Conservation (phyloP, 305 asterid genomes). For the Rubia tinctorum region DNA sequence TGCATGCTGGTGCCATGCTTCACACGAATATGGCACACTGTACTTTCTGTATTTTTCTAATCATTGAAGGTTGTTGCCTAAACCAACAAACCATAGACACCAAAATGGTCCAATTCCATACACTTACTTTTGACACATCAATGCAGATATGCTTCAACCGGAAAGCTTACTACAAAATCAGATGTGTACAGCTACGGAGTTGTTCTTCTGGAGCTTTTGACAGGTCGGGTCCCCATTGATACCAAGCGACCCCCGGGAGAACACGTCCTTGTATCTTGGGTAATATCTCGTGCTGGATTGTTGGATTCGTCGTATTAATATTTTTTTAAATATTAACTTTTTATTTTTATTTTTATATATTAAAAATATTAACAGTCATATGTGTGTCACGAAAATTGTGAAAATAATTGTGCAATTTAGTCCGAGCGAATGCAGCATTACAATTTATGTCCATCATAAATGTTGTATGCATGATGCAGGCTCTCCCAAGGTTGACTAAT, state of each 20-base stretch:
- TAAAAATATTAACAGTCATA: too few species aligned
- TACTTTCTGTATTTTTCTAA: conserved; percentile 21
- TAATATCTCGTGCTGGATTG: too few species aligned
- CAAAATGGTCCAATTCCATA: conserved; percentile 15
- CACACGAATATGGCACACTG: conserved; percentile 19
- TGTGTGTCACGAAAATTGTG: too few species aligned
- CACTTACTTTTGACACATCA: neutral
- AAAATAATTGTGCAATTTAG: too few species aligned
- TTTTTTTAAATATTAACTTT: too few species aligned
- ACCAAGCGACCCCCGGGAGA: conserved; percentile 66
- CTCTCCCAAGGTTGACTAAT: conserved; percentile 74
- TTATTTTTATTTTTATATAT: too few species aligned
- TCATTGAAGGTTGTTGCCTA: conserved; percentile 5
- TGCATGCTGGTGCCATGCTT: neutral
- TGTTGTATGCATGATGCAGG: conserved; percentile 30
- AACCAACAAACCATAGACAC: neutral
- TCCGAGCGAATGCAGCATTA: neutral
- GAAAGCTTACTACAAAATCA: conserved; percentile 79
- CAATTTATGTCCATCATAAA: neutral
- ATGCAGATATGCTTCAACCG: conserved; percentile 75
- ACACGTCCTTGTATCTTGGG: conserved; percentile 78
- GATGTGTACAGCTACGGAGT: conserved; percentile 80
- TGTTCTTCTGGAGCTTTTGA: conserved; percentile 68
- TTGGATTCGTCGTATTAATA: too few species aligned
- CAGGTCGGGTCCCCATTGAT: conserved; percentile 72